A percentile compares a stretch with the other conserved stretches of the same genome.
phyloP scores from a whole-genome alignment of 768 basidiomycete genomes.

The Mycena galericulata region DNA sequence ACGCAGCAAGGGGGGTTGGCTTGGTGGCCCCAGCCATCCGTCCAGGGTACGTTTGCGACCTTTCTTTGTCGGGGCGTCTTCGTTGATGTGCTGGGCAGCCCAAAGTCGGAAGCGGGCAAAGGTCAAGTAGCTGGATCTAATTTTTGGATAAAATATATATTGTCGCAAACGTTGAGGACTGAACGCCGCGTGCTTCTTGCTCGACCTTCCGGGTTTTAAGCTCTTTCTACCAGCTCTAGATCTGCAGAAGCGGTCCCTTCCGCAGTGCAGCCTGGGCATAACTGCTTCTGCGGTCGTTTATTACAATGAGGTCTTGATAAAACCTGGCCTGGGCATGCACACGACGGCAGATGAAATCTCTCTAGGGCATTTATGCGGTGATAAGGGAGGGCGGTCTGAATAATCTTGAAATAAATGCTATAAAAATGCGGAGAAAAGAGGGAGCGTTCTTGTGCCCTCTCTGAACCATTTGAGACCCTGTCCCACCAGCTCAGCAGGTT shows the following conservation, averaged over 20 bases:
- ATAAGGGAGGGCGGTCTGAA: too few species aligned
- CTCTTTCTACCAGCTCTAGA: conserved; percentile 1
- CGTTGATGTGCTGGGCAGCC: conserved; percentile 4
- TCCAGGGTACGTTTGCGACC: conserved; percentile 11
- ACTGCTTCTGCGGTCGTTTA: neutral
- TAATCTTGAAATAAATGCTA: neutral
- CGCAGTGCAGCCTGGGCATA: neutral
- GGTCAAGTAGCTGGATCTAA: conserved; percentile 20
- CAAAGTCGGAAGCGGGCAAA: conserved; percentile 21
- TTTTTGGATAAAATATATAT: conserved; percentile 14
- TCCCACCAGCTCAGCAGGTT: neutral
- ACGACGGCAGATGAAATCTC: neutral
- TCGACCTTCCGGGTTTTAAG: neutral
- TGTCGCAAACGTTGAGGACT: neutral
- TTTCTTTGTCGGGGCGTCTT: neutral
- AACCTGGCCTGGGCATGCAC: neutral
- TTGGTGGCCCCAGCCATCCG: conserved; percentile 67
- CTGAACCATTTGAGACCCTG: neutral
- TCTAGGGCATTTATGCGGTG: neutral
- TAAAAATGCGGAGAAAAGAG: neutral
- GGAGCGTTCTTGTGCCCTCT: neutral
- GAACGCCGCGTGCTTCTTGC: neutral
- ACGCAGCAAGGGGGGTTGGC: conserved; percentile 65
- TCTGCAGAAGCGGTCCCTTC: neutral
- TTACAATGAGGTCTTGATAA: too few species aligned